Evolutionary conservation across 257 asterid species (phyloP).

Genomic region (Nicotiana sylvestris): DNA sequence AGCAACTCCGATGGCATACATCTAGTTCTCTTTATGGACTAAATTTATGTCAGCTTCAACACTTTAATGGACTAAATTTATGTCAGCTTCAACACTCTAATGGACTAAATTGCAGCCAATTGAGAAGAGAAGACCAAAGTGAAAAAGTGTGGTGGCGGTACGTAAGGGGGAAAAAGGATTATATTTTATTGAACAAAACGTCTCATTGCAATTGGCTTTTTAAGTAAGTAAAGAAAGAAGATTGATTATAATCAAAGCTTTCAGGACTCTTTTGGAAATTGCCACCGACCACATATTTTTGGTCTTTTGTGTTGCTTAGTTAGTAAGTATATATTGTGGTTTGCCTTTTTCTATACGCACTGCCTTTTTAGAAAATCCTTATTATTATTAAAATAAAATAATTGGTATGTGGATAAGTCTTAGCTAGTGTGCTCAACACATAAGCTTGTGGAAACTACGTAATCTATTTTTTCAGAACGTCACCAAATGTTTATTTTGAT

Average conservation of each 20-base stretch:
- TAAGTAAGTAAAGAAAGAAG: not conserved
- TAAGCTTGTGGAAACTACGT: not conserved
- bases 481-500: constrained; percentile 3
- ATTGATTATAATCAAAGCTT: not conserved
- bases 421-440: not conserved
- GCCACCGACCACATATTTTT: constrained; percentile 11
- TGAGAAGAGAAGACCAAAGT: not conserved
- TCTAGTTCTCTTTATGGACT: not conserved
- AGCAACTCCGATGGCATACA: not conserved
- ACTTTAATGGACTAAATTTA: not conserved
- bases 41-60: not conserved
- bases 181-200: constrained; percentile 1
- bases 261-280: not conserved
- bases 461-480: not conserved
- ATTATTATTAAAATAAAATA: not conserved
- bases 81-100: not conserved
- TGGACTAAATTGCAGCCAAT: not conserved
- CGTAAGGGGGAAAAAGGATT: not conserved
- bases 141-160: not conserved
- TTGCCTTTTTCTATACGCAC: not conserved
- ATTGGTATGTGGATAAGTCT: constrained; percentile 3
- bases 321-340: not conserved
- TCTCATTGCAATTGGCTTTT: not conserved
- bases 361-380: not conserved
- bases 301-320: constrained; percentile 21